These are phyloP conservation scores for Umbelopsis isabellina DNA, from an alignment of 192 early-diverging fungal genomes.

Conservation along the genomic window DNA sequence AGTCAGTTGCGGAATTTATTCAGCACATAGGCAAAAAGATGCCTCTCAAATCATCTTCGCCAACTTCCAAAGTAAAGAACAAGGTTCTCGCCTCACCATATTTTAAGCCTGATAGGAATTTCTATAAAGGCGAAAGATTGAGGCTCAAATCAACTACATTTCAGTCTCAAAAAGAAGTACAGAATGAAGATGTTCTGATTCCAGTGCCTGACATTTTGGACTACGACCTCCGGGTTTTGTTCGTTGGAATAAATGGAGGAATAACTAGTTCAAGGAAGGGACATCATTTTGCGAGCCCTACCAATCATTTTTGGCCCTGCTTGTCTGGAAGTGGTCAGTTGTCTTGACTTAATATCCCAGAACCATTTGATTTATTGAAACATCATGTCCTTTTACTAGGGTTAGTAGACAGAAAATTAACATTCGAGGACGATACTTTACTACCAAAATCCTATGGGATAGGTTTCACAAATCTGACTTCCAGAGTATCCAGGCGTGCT, in stretches of 20 bases:
- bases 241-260: slow-evolving; percentile 78
- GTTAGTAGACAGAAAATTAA: slow-evolving; percentile 52
- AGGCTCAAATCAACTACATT: slow-evolving; percentile 2
- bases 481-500: slow-evolving; percentile 60
- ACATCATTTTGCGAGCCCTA: slow-evolving; percentile 72
- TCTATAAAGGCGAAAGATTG: neutral
- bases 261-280: slow-evolving; percentile 56
- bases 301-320: slow-evolving; percentile 77
- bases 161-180: neutral
- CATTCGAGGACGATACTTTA: slow-evolving; percentile 53
- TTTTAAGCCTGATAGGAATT: neutral
- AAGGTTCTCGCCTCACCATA: neutral
- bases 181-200: neutral
- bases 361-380: neutral
- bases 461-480: slow-evolving; percentile 68
- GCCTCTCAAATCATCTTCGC: neutral
- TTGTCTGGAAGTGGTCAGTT: slow-evolving; percentile 58
- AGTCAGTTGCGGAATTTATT: too few species aligned
- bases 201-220: slow-evolving; percentile 49
- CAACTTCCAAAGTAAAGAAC: neutral
- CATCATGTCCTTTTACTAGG: slow-evolving; percentile 20
- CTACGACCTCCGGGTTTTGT: slow-evolving; percentile 61
- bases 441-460: slow-evolving; percentile 55
- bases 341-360: neutral
- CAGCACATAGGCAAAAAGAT: neutral